phyloP scores from a whole-genome alignment of 257 asterid genomes.

The Lantana camara region DNA sequence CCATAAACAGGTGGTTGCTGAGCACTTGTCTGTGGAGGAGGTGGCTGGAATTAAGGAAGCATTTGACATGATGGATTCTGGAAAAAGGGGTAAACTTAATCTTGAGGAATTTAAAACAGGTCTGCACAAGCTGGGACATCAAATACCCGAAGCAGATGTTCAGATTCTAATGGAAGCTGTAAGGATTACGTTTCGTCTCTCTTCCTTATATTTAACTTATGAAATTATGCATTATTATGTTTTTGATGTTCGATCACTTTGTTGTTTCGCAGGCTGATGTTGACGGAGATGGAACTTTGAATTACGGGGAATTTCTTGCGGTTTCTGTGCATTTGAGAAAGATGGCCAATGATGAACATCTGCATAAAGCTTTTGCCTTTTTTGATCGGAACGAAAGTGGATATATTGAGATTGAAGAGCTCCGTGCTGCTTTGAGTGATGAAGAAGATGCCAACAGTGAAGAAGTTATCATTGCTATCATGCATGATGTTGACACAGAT shows the following conservation, averaged over 20 bases:
- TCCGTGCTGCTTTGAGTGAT: constrained; percentile 62
- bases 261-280: constrained; percentile 62
- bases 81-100: constrained; percentile 50
- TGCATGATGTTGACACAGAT: constrained; percentile 83
- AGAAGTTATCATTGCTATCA: constrained; percentile 69
- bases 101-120: constrained; percentile 55
- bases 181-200: constrained; percentile 25
- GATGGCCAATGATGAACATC: constrained; percentile 85
- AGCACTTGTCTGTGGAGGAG: constrained; percentile 72
- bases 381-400: constrained; percentile 68
- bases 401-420: constrained; percentile 76
- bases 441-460: constrained; percentile 55
- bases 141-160: constrained; percentile 49
- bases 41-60: constrained; percentile 69
- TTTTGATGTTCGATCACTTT: not conserved
- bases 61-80: constrained; percentile 53
- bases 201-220: not conserved
- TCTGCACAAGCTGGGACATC: constrained; percentile 62
- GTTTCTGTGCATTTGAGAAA: constrained; percentile 70
- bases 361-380: constrained; percentile 70
- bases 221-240: too few relatives aligned
- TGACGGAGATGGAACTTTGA: constrained; percentile 70
- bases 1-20: constrained; percentile 57
- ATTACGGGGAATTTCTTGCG: constrained; percentile 69
- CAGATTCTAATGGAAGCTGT: constrained; percentile 72